Evolutionary conservation across 345 rosid species (phyloP), one percentile per base, ranked within the genome.

Genomic region (Arabidopsis suecica): DNA sequence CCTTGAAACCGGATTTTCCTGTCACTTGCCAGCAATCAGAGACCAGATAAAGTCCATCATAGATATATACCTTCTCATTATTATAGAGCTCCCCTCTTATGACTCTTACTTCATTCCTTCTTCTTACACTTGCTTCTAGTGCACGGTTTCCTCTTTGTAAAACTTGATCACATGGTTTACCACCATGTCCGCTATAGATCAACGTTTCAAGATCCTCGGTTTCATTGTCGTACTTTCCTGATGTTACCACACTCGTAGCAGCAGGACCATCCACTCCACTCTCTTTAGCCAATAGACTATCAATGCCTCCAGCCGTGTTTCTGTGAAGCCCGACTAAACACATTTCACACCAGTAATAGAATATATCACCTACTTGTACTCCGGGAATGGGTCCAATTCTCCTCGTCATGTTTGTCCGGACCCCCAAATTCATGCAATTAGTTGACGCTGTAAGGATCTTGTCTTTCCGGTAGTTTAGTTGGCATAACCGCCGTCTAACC

Each of bases 61-160:
- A 91, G 7, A 86, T 45, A 23, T 82, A 88, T 1, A 85, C 61
- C 63, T 83, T 89, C 22, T 69, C 32, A 0, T 56, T 41, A 3
- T 64, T 72, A 69, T 60, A 37, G 36, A 72, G 89, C 88, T 32
- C 37, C 20, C 93, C 91, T 32, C 91, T 85, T 20, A 89, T 73
- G 10, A 91, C 93, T 73, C 97, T 82, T 9, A 89, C 86, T 40
- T 81, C 86, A 20, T 80, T 89, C 7, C 77, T 83, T 6, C 81
- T 83, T n/a, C 55, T 74, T 50, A 68, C 42, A 59, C 94, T 88
- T 63, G 68, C 78, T 72, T 82, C 84, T 25, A 91, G 55, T 14
- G 93, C 92, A 64, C 85, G 88, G 65, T 89, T 91, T 14, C 93
- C 90, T 79, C 85, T 68, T 72, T 68, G 78, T 28, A 87, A 88